These are phyloP conservation scores for Ganoderma sinense DNA, from an alignment of 1,284 basidiomycete genomes.

Conservation along the genomic window DNA sequence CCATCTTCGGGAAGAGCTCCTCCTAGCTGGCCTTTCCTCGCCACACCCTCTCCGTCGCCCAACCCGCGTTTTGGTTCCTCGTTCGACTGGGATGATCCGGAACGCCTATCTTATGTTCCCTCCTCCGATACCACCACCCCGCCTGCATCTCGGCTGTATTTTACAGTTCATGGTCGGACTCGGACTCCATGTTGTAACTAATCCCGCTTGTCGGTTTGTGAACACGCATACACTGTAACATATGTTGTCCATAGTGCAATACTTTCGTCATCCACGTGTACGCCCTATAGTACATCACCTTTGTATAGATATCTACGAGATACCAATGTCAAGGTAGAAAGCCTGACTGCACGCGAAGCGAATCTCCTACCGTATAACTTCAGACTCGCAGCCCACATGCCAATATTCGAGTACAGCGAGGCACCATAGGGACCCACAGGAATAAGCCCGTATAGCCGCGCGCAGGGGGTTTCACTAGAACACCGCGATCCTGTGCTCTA, in stretches of 20 bases:
- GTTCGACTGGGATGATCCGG: background rate
- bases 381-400: too few species aligned
- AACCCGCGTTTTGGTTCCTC: background rate
- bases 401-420: too few species aligned
- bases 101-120: background rate
- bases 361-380: background rate
- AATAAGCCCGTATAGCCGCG: background rate
- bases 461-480: background rate
- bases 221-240: background rate
- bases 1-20: slow-evolving; percentile 17
- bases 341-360: background rate
- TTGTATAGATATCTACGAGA: background rate
- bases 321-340: background rate
- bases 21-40: background rate
- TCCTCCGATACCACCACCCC: background rate
- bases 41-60: background rate
- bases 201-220: background rate
- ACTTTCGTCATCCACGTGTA: background rate
- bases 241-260: background rate
- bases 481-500: background rate
- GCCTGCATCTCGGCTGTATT: background rate
- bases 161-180: background rate
- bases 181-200: background rate
- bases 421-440: background rate
- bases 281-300: background rate